phyloP scores from a whole-genome alignment of 345 rosid genomes.

The Triadica sebifera region DNA sequence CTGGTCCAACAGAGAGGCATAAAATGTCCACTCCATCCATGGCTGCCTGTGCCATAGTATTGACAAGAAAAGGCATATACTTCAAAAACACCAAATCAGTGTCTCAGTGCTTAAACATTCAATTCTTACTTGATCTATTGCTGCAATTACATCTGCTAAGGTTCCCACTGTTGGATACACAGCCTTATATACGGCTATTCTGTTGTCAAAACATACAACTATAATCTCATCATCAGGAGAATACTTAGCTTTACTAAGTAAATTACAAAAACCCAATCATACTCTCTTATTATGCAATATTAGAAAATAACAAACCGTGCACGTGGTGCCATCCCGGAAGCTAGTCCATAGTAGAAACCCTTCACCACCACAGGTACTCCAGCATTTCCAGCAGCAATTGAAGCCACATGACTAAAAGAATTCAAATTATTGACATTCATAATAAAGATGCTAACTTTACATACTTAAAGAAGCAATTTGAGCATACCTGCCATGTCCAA shows the following conservation, averaged over 20 bases:
- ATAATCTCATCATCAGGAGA: neutral
- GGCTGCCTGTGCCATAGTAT: constrained; percentile 41
- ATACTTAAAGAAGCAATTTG: neutral
- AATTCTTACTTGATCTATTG: constrained; percentile 68
- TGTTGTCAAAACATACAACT: constrained; percentile 16
- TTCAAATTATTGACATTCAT: neutral
- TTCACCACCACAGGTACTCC: constrained; percentile 70
- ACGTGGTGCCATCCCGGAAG: constrained; percentile 86
- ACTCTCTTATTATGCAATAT: no score
- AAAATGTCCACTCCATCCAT: constrained; percentile 71
- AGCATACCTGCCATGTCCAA: constrained; percentile 83
- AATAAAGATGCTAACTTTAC: neutral
- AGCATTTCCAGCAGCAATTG: constrained; percentile 74
- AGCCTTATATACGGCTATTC: constrained; percentile 88
- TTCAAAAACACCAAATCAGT: neutral
- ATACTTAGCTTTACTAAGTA: no score
- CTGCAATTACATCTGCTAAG: constrained; percentile 75
- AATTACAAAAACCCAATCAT: no score
- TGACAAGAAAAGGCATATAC: neutral
- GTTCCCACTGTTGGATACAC: constrained; percentile 73
- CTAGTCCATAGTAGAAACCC: constrained; percentile 66
- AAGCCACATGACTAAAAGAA: constrained; percentile 70
- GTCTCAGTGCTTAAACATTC: neutral
- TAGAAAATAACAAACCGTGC: constrained; percentile 46
- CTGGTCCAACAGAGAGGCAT: constrained; percentile 68